phyloP scores from a whole-genome alignment of 139 green algal genomes.

The Yamagishiella unicocca region DNA sequence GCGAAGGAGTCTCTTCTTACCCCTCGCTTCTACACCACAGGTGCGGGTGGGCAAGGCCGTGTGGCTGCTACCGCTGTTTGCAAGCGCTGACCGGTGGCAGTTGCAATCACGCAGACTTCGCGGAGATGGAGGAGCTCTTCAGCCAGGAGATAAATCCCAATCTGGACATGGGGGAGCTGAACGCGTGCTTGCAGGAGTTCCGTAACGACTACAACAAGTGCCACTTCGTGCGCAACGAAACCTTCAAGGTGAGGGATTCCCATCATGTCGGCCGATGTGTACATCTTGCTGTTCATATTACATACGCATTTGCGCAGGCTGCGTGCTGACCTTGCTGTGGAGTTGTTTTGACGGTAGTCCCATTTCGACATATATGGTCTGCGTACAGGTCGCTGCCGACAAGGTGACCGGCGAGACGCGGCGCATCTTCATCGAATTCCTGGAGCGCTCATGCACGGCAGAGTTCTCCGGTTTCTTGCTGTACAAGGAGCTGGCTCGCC shows the following conservation, averaged over 20 bases:
- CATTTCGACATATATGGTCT: too few species aligned
- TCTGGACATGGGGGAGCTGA: constrained; percentile 90
- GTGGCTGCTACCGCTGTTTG: too few species aligned
- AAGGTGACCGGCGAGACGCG: constrained; percentile 83
- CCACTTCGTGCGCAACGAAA: constrained; percentile 96
- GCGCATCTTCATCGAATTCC: constrained; percentile 98
- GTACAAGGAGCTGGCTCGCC: constrained; percentile 97
- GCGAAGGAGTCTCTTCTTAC: constrained; percentile 90
- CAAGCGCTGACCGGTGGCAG: too few species aligned
- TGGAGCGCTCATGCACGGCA: constrained; percentile 97
- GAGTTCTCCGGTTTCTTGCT: constrained; percentile 98
- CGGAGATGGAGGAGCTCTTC: constrained; percentile 98
- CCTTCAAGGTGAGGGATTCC: constrained; percentile 93
- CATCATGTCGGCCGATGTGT: too few species aligned
- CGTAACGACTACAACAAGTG: constrained; percentile 96
- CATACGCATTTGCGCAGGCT: too few species aligned
- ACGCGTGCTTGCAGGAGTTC: constrained; percentile 91
- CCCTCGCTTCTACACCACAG: constrained; percentile 97
- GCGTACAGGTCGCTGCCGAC: constrained; percentile 68
- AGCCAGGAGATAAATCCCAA: constrained; percentile 93
- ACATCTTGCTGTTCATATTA: too few species aligned
- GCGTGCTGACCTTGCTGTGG: too few species aligned
- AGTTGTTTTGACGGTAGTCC: too few species aligned
- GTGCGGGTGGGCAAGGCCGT: not conserved
- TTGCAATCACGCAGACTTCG: constrained; percentile 91